phyloP scores from a whole-genome alignment of 1,284 basidiomycete species.

The Apiotrichum gamsii region DNA sequence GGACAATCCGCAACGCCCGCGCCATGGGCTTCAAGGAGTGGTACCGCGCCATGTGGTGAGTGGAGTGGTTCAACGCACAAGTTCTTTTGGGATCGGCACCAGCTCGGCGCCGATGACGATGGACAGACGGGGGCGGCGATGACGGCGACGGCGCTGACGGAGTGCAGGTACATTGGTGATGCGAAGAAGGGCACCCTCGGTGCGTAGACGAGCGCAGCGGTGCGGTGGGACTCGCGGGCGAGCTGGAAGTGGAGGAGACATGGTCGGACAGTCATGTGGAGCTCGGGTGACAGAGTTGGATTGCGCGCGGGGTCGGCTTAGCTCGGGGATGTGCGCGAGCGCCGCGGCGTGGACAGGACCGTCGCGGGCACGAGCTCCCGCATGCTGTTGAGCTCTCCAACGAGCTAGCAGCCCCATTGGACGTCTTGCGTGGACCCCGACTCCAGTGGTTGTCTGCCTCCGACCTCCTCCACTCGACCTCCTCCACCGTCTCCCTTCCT shows the following conservation, averaged over 20 bases:
- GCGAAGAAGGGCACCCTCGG: slow-evolving; percentile 69
- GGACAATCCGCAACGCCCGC: slow-evolving; percentile 68
- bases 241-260: no score
- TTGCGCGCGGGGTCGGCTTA: not conserved
- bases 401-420: no score
- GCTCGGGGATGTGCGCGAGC: not conserved
- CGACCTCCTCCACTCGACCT: not conserved
- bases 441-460: not conserved
- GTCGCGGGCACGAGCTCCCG: no score
- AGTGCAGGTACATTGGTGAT: slow-evolving; percentile 75
- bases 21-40: slow-evolving; percentile 71
- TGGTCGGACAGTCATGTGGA: not conserved
- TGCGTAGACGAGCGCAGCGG: slow-evolving; percentile 1
- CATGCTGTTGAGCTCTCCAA: no score
- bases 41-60: slow-evolving; percentile 60
- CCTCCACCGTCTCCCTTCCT: not conserved
- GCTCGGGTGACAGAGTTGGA: not conserved
- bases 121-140: not conserved
- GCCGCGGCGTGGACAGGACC: not conserved
- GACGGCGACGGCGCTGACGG: not conserved
- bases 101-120: not conserved
- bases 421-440: not conserved
- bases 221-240: no score
- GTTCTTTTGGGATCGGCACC: no score
- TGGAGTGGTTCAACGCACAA: no score